Base-by-base conservation (phyloP, 2,329 filamentous ascomycete genomes). In the Colletotrichum tropicale region DNA sequence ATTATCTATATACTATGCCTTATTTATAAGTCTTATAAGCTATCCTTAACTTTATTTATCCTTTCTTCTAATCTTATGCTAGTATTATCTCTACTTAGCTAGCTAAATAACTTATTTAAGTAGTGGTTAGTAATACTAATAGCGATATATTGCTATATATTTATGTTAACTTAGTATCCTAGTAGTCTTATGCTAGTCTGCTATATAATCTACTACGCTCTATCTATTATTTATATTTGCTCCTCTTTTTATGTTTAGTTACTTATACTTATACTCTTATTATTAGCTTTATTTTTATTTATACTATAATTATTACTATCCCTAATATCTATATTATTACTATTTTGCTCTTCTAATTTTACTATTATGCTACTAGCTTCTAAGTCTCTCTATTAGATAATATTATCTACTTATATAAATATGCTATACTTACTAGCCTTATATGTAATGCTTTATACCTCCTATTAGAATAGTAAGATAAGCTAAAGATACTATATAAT, bases 401-500 rank as follows among this genome's bases (percentile, higher is more conserved):
- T 43, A 8, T 66, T 26, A 15, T 66, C 38, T 26, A 28, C 38
- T 18, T 26, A 52, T 28, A 52, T 52, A 30, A 55, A 52, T 2
- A 12, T 12, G 18, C 18, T 66, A 26, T 66, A 30, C 15, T 2
- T n/a, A 21, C 5, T 12, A 21, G 48, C 48, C 21, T 55, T 12
- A n/a, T 21, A 12, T 12, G 15, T 18, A 8, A 68, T 60, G 1
- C 34, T 10, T 6, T 68, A 15, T 6, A 60, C 66, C 24, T 68
- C 48, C 52, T 43, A 34, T 34, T 34, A 68, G 55, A 68, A 68
- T 10, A 34, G 32, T 9, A 68, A 56, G 5, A 68, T 24, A 24
- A 68, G 34, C 79, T 71, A 81, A n/a, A 81, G 70, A 76, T 81
- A 81, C 66, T 71, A 79, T 72, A 81, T 72, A 18, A 80, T 52